A percentile compares a stretch with the other conserved stretches of the same genome.
Evolutionary conservation across 148 eudicot genomes (phyloP).

Genomic region (Amaranthus hypochondriacus): DNA sequence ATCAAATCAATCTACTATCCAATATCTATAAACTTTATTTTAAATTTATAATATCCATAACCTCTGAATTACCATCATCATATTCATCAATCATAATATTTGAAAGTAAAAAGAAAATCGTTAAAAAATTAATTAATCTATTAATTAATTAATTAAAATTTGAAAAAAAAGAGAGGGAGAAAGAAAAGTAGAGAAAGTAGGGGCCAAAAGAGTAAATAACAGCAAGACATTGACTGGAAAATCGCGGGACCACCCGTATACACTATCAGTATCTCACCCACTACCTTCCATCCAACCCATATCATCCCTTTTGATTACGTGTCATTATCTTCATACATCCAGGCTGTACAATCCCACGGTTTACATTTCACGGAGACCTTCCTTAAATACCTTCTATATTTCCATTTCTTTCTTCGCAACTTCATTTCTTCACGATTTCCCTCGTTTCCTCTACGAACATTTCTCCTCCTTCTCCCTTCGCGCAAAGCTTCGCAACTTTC

Average conservation of each 20-base stretch:
- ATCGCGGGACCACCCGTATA: slow-evolving; percentile 25
- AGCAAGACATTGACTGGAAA: slow-evolving; percentile 26
- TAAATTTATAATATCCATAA: too few species aligned
- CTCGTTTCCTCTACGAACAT: not conserved
- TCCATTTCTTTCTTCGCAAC: not conserved
- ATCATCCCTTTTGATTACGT: slow-evolving; percentile 20
- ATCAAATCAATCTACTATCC: not conserved
- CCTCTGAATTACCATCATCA: too few species aligned
- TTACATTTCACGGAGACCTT: slow-evolving; percentile 2
- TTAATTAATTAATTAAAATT: not conserved
- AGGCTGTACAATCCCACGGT: slow-evolving; percentile 41
- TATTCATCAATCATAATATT: too few species aligned
- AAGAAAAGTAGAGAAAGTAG: not conserved
- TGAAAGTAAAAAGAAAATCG: too few species aligned
- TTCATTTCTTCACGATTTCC: slow-evolving; percentile 4
- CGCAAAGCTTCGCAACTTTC: not conserved
- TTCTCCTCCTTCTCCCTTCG: not conserved
- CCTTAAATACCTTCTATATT: slow-evolving; percentile 13
- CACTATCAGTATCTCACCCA: too few species aligned
- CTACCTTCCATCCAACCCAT: not conserved
- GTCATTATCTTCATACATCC: slow-evolving; percentile 30
- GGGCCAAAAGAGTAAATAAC: slow-evolving; percentile 18
- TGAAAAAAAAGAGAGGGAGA: not conserved
- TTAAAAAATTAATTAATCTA: not conserved
- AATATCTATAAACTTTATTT: too few species aligned